Evolutionary conservation across 176 grass and related monocot genomes (phyloP), one percentile per base, ranked within the genome.

Genomic region (Phyllostachys edulis): DNA sequence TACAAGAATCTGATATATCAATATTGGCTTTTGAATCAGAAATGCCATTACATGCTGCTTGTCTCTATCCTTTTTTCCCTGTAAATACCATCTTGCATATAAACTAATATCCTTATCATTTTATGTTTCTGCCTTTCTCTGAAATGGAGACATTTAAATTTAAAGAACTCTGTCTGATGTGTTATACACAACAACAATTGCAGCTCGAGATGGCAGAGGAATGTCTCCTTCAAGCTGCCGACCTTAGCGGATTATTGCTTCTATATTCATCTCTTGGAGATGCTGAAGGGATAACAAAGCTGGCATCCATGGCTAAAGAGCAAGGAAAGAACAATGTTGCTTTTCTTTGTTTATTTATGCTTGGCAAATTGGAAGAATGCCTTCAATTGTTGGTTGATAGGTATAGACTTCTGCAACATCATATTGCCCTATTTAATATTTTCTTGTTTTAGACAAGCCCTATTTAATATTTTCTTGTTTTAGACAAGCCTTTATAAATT

Each of bases 301-400:
- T 97, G 11, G 76, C 94, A 40, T 94, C 92, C 18, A 79, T 90
- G 83, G 90, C 94, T 80, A 94, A 97, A 80, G 85, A 97, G 37
- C 91, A 85, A 88, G 92, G 94, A 80, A 97, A 97, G 77, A 94
- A 97, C 44, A 97, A 97, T 85, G 92, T 97, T 92, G 88, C 94
- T 67, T 97, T 94, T 46, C 92, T 97, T 84, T 94, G 91, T 79
- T 70, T 97, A 10, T 97, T 97, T 50, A 94, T 94, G 90, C 85
- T 97, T 18, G 92, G 92, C 11, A 97, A 94, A 81, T 86, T 92
- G 67, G 94, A 94, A 81, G 92, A 94, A 71, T 94, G 94, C 77
- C 89, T 97, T 86, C 94, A 97, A 75, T 80, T 97, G 60, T 81
- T 97, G 26, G 63, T 97, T 38, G 88, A 94, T 10, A 97, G 94